phyloP scores from a whole-genome alignment of 768 basidiomycete species.

The Paxillus rubicundulus region DNA sequence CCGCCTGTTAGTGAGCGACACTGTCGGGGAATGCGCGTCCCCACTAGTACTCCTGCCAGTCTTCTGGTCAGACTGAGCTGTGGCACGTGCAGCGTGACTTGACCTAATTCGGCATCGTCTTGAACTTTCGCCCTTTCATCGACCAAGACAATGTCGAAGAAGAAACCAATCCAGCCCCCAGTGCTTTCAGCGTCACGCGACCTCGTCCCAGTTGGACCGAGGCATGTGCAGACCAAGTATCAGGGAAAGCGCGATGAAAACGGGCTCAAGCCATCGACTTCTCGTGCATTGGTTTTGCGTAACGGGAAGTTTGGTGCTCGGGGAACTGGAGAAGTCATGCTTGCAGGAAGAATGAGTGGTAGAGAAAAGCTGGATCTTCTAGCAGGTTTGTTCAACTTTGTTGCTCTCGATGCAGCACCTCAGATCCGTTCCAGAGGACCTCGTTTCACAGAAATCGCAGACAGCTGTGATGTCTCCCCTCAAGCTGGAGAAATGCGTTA shows the following conservation, averaged over 20 bases:
- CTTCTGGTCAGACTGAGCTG: no score
- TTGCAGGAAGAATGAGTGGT: slow-evolving; percentile 60
- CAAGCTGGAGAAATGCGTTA: slow-evolving; percentile 57
- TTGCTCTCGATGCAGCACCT: background rate
- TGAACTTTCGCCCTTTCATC: background rate
- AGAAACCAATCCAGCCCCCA: slow-evolving; percentile 18
- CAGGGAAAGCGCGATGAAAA: slow-evolving; percentile 45
- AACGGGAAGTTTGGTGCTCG: slow-evolving; percentile 72
- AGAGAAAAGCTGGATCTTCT: slow-evolving; percentile 79
- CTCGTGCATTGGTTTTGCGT: slow-evolving; percentile 70
- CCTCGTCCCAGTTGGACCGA: slow-evolving; percentile 55
- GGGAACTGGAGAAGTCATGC: slow-evolving; percentile 66
- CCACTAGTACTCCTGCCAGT: no score
- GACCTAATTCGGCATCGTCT: no score
- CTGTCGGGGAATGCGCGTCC: no score
- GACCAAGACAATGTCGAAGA: slow-evolving; percentile 31
- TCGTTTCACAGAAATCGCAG: slow-evolving; percentile 49
- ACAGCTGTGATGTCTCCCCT: slow-evolving; percentile 65
- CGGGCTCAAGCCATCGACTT: slow-evolving; percentile 59
- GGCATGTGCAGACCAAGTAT: slow-evolving; percentile 41
- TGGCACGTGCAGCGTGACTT: no score
- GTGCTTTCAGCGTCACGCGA: slow-evolving; percentile 32
- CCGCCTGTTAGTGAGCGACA: no score
- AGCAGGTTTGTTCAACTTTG: slow-evolving; percentile 49
- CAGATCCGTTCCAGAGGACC: slow-evolving; percentile 52